Evolutionary conservation across 2,329 filamentous ascomycete species (phyloP), one percentile per base, ranked within the genome.

Genomic region (Talaromyces sp.): DNA sequence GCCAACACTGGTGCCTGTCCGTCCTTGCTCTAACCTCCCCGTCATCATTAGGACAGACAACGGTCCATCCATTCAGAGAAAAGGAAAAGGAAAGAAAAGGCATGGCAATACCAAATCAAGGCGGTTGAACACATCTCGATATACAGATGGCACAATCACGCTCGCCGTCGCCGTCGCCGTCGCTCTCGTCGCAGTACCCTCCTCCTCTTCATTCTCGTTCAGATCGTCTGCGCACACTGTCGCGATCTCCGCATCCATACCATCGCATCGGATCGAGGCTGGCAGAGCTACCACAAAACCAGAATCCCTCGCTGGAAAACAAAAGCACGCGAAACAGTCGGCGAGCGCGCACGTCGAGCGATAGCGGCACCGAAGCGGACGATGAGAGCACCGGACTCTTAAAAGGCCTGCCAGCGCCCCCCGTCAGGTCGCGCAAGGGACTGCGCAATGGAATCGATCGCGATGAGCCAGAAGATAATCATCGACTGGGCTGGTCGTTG

Each of bases 281-380:
- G 12, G 81, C 81, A 27, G 80, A 86, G 74, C 82, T 56, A 40
- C 53, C 23, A 64, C 61, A 51, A 27, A 16, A 64, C 73, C 65
- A 61, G 65, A 18, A 65, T 73, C 66, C 62, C 65, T 72, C 67
- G 62, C 72, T 67, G 65, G 72, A 70, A 70, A 75, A 56, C 74
- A 71, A 68, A 65, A 23, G 23, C 23, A 23, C 23, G 66, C 31
- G 65, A 67, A 55, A 63, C 61, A 23, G 31, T 14, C 40, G 56
- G 5, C 55, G 60, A 14, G 56, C 47, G 65, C 81, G 83, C 1
- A 83, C 87, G 1, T 85, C 85, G 10, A 96, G 91, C 74, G 93
- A 96, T 68, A 96, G 92, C 73, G 94, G 94, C 28, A 96, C 93
- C 18, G 94, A 98, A 73, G 94, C 94, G 44, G 94, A 97, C 70